These are phyloP conservation scores for Suillus americanus DNA, from an alignment of 768 basidiomycete genomes.

Conservation along the genomic window DNA sequence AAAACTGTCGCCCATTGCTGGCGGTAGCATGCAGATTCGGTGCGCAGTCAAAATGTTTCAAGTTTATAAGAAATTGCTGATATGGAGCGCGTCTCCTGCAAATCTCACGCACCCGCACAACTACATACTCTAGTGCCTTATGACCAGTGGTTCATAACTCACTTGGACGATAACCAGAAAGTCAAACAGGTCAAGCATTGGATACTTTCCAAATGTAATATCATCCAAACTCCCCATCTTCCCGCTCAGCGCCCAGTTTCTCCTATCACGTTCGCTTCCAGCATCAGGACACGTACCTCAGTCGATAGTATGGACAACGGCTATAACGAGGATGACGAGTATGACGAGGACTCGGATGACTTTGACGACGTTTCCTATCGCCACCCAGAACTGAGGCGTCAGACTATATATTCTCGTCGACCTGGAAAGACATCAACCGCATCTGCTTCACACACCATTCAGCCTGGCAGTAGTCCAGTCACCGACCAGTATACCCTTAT, in stretches of 20 bases:
- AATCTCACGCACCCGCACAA: background rate
- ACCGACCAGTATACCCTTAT: constrained; percentile 49
- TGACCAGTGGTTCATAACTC: constrained; percentile 79
- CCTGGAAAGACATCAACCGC: constrained; percentile 11
- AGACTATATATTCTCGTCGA: constrained; percentile 11
- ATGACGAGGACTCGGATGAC: constrained; percentile 26
- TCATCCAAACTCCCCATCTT: constrained; percentile 31
- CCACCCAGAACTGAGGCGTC: constrained; percentile 5
- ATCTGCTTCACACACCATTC: constrained; percentile 6
- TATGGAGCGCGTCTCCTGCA: background rate
- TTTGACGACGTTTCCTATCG: constrained; percentile 15
- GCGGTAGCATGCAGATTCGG: constrained; percentile 58
- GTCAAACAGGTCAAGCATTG: constrained; percentile 62
- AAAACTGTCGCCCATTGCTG: constrained; percentile 25
- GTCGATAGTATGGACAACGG: constrained; percentile 27
- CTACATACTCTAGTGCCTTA: constrained; percentile 49
- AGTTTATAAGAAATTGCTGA: background rate
- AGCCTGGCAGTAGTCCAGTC: constrained; percentile 19
- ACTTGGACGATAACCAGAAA: constrained; percentile 59
- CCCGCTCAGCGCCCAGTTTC: constrained; percentile 49
- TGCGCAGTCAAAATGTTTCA: constrained; percentile 31
- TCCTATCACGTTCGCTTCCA: constrained; percentile 65
- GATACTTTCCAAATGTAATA: constrained; percentile 57
- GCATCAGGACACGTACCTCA: constrained; percentile 14
- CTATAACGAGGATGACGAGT: constrained; percentile 34